phyloP scores from a whole-genome alignment of 116 monocot genomes.

The Zostera marina region DNA sequence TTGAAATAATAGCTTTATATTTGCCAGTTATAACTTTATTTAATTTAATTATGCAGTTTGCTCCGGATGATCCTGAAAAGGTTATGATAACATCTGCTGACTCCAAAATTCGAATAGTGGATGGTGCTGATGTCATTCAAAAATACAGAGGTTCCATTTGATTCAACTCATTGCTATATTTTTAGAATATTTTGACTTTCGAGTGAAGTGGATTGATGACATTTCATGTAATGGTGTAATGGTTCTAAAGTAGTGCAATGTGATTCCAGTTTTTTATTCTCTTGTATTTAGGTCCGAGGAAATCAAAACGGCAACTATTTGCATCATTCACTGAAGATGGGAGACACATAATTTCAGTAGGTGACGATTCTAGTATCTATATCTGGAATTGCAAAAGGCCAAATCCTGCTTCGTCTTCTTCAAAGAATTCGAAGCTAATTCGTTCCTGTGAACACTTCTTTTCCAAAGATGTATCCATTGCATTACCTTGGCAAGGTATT shows the following conservation, averaged over 20 bases:
- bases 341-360: slow-evolving; percentile 50
- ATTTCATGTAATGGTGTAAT: no score
- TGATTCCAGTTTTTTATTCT: not conserved
- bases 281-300: slow-evolving; percentile 33
- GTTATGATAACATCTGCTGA: slow-evolving; percentile 35
- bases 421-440: slow-evolving; percentile 22
- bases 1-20: not conserved
- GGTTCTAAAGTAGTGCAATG: no score
- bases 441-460: slow-evolving; percentile 49
- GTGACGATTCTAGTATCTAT: slow-evolving; percentile 53
- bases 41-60: slow-evolving; percentile 17
- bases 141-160: slow-evolving; percentile 32
- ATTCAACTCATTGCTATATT: no score
- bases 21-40: not conserved
- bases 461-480: slow-evolving; percentile 40
- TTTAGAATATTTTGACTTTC: no score
- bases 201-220: no score
- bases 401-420: slow-evolving; percentile 3
- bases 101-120: slow-evolving; percentile 30
- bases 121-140: slow-evolving; percentile 20
- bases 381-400: slow-evolving; percentile 48
- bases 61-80: slow-evolving; percentile 15
- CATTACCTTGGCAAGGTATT: slow-evolving; percentile 46
- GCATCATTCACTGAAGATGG: slow-evolving; percentile 78
- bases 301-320: slow-evolving; percentile 34